A percentile compares a stretch with the other conserved stretches of the same genome.
These are phyloP conservation scores for Paraglomus occultum DNA, from an alignment of 192 early-diverging fungal genomes.

Conservation along the genomic window DNA sequence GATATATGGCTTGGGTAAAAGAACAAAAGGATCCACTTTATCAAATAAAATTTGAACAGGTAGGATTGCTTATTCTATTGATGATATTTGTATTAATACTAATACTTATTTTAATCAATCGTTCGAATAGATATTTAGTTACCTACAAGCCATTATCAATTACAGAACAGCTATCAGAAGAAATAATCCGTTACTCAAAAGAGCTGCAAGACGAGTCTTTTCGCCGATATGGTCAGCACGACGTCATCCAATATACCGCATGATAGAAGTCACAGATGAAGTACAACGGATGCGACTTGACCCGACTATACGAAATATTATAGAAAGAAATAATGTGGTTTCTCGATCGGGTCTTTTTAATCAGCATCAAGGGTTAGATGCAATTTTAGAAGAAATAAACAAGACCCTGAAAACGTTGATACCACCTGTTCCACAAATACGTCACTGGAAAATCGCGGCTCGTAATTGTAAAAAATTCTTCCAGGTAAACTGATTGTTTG, in stretches of 20 bases:
- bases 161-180: background rate
- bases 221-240: background rate
- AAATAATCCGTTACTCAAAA: constrained; percentile 10
- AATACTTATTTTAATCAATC: background rate
- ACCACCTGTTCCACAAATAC: background rate
- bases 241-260: constrained; percentile 2
- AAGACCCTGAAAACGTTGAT: constrained; percentile 11
- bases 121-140: background rate
- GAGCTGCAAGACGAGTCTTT: background rate
- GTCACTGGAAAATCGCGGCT: constrained; percentile 8
- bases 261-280: background rate
- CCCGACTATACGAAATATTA: background rate
- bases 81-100: background rate
- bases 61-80: background rate
- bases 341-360: background rate
- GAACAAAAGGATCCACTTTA: background rate
- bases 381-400: background rate
- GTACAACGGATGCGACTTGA: constrained; percentile 3
- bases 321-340: background rate
- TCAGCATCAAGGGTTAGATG: constrained; percentile 7
- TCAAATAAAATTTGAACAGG: constrained; percentile 18
- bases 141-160: background rate
- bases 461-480: constrained; percentile 18
- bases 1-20: background rate
- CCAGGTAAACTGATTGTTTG: background rate